These are phyloP conservation scores for Geranomyces variabilis DNA, from an alignment of 192 early-diverging fungal species.

Conservation along the genomic window DNA sequence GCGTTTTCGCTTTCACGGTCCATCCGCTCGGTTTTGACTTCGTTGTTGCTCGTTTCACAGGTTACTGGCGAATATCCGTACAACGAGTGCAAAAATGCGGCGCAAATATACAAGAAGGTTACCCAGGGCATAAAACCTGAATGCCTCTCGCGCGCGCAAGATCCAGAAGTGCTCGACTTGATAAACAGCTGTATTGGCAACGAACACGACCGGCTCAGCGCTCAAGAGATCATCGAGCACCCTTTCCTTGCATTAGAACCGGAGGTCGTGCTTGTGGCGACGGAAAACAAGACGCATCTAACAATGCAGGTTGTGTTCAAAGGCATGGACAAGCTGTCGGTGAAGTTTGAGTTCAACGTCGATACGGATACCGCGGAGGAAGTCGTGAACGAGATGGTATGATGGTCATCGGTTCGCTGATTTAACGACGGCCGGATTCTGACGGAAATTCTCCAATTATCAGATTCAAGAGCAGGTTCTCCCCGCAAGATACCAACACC, in stretches of 20 bases:
- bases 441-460: not conserved
- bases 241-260: conserved; percentile 76
- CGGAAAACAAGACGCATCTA: conserved; percentile 66
- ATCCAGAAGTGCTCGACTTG: conserved; percentile 68
- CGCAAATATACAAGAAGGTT: conserved; percentile 80
- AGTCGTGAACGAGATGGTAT: conserved; percentile 83
- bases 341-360: conserved; percentile 83
- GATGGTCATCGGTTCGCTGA: conserved; percentile 23
- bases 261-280: conserved; percentile 69
- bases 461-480: conserved; percentile 82
- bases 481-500: conserved; percentile 69
- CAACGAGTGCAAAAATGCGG: conserved; percentile 78
- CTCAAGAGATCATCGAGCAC: conserved; percentile 73
- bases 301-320: conserved; percentile 77
- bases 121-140: conserved; percentile 76
- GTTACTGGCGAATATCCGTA: conserved; percentile 83
- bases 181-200: conserved; percentile 67
- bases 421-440: too few relatives aligned
- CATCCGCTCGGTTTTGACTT: not conserved
- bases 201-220: conserved; percentile 70
- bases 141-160: conserved; percentile 62
- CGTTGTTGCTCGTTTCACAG: conserved; percentile 25
- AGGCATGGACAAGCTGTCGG: conserved; percentile 76
- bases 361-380: conserved; percentile 79
- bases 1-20: too few relatives aligned